Percentiles rank a stretch among this genome's conserved stretches.
Conservation (phyloP, 345 rosid species). For the Dipteronia dyeriana region DNA sequence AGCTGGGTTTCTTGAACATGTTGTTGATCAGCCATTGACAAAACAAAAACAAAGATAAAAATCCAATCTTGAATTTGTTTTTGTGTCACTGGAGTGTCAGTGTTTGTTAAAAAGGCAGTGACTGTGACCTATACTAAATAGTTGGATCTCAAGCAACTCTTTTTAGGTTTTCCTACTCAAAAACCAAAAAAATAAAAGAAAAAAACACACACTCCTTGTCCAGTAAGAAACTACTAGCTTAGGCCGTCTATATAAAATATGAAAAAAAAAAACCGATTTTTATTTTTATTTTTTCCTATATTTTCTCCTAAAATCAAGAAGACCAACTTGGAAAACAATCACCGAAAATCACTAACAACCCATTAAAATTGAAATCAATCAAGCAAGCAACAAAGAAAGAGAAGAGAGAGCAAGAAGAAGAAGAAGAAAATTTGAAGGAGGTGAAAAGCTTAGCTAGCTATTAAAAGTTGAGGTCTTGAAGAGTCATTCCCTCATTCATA, state of each 20-base stretch:
- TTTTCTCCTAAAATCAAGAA: constrained; percentile 17
- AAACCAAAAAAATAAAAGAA: too few species aligned
- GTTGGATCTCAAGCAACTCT: not conserved
- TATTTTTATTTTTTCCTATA: not conserved
- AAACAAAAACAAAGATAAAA: not conserved
- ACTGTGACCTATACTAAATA: not conserved
- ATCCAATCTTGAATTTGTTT: not conserved
- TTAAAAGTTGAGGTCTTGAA: not conserved
- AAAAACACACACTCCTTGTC: not conserved
- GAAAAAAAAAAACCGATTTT: too few species aligned
- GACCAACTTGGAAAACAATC: constrained; percentile 9
- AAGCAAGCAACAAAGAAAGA: too few species aligned
- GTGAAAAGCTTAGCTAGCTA: not conserved
- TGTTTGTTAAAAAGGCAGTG: constrained; percentile 2
- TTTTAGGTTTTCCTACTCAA: not conserved
- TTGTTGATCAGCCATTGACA: not conserved
- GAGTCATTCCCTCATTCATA: not conserved
- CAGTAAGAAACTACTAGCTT: not conserved
- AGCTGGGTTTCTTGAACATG: not conserved
- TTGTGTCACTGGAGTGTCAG: constrained; percentile 1
- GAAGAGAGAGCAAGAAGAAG: not conserved
- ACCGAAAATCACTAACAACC: not conserved
- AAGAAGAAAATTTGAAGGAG: not conserved
- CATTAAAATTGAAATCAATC: not conserved
- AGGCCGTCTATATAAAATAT: not conserved